Evolutionary conservation across 257 asterid genomes (phyloP).

Genomic region (Nicotiana undulata): DNA sequence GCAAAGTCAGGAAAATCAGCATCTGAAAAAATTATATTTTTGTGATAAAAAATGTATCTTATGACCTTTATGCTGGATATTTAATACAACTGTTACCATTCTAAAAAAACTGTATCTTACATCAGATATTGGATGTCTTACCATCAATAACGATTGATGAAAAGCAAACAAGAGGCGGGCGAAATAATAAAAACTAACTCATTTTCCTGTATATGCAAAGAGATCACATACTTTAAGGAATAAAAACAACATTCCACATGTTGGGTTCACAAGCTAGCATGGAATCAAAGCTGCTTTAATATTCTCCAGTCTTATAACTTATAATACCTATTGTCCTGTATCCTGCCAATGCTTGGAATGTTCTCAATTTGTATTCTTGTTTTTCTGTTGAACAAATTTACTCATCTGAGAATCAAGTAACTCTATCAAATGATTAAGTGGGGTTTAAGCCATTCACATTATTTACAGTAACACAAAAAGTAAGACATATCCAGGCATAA

Average conservation of each 20-base stretch:
- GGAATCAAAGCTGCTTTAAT: background rate
- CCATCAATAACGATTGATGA: background rate
- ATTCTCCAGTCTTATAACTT: background rate
- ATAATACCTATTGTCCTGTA: background rate
- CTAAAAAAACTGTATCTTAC: background rate
- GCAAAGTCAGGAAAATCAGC: background rate
- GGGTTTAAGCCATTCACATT: background rate
- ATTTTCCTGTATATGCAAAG: background rate
- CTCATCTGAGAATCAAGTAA: background rate
- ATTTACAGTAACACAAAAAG: background rate
- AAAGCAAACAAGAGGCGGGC: background rate
- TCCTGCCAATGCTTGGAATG: slow-evolving; percentile 1
- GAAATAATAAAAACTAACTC: background rate
- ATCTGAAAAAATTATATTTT: background rate
- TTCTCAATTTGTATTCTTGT: background rate
- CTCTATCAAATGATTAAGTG: background rate
- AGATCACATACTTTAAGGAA: background rate
- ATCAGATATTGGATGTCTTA: background rate
- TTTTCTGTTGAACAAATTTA: background rate
- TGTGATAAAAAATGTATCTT: background rate
- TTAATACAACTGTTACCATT: too few species aligned
- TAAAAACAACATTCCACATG: background rate
- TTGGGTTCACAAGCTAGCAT: background rate
- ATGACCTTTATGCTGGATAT: too few species aligned
- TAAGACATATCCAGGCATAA: background rate